phyloP scores from a whole-genome alignment of 768 basidiomycete genomes.

The Russula sp. region DNA sequence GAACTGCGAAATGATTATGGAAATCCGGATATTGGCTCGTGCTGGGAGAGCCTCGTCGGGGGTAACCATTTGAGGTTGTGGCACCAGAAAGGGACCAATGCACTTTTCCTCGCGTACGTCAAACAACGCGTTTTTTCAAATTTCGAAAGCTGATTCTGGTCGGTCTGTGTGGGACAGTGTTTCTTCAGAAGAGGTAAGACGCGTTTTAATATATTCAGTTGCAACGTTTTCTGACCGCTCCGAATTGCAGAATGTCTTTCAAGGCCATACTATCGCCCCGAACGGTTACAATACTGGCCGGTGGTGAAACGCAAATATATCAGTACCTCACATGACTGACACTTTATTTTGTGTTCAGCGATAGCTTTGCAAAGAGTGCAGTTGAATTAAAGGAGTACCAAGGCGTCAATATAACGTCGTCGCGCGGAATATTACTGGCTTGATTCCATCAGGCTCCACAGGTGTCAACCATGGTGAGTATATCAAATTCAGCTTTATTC shows the following conservation, averaged over 20 bases:
- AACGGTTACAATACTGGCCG: conserved; percentile 39
- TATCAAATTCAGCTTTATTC: background rate
- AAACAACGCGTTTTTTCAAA: background rate
- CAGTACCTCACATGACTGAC: background rate
- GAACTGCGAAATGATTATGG: conserved; percentile 49
- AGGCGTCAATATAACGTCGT: conserved; percentile 44
- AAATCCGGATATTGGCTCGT: conserved; percentile 41
- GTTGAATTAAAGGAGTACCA: conserved; percentile 4
- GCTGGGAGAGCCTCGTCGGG: conserved; percentile 37
- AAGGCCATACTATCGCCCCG: conserved; percentile 33
- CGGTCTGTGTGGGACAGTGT: conserved; percentile 7
- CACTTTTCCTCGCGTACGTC: conserved; percentile 40
- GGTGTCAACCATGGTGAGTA: conserved; percentile 53
- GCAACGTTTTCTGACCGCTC: background rate
- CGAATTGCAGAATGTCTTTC: conserved; percentile 16
- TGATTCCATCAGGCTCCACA: conserved; percentile 49
- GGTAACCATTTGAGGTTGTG: conserved; percentile 32
- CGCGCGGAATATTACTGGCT: conserved; percentile 48
- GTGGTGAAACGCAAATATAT: conserved; percentile 18
- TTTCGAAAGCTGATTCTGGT: background rate
- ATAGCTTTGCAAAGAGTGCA: conserved; percentile 19
- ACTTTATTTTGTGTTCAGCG: conserved; percentile 9
- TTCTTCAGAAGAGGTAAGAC: conserved; percentile 32
- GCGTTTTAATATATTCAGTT: background rate
- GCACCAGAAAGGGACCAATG: conserved; percentile 38